Base-by-base conservation (phyloP, 208 protist species). In the Chromosphaera perkinsii region DNA sequence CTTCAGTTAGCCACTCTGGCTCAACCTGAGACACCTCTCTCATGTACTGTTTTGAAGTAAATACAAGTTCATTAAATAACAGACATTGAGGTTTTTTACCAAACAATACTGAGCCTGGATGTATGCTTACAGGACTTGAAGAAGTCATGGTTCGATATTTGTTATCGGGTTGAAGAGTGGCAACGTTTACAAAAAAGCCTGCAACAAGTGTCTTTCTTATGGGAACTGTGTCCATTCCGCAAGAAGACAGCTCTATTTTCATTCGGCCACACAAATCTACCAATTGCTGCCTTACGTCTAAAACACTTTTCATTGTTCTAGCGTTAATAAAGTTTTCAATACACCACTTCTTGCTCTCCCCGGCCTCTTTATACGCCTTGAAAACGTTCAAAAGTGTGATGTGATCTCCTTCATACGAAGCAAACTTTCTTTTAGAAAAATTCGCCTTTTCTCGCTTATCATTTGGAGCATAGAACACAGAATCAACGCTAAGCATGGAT, bases 331-430 rank as follows among this genome's bases (percentile, higher is more conserved):
- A 99, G 82, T 99, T 88, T 40, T 96, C 85, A 29, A 78, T 82
- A 69, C 93, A 96, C 97, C 97, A 99, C 0, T 22, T 66, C 9
- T 66, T 51, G 27, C 43, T 55, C 17, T 55, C 51, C 59, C 86
- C 72, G 60, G 97, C 85, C 1, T 84, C 70, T 59, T 96, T 81
- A 78, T 93, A 98, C 72, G 93, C 84, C 49, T 95, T 85, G 70
- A 96, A 97, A 17, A 98, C 89, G 76, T 98, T 87, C n/a, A 99
- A 77, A 9, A 99, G 79, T 9, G 97, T 99, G 5, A 99, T 77
- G 80, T 99, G 97, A 82, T 99, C 97, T 22, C 79, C 90, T 63
- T 99, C 95, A 40, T 93, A 88, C 12, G 91, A 85, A 54, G 86
- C 89, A 73, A 76, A 76, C 43, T 59, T 54, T 33, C 66, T 65